Percentiles rank a stretch among this genome's conserved stretches.
phyloP scores from a whole-genome alignment of 345 rosid genomes.

The Geranium brycei region DNA sequence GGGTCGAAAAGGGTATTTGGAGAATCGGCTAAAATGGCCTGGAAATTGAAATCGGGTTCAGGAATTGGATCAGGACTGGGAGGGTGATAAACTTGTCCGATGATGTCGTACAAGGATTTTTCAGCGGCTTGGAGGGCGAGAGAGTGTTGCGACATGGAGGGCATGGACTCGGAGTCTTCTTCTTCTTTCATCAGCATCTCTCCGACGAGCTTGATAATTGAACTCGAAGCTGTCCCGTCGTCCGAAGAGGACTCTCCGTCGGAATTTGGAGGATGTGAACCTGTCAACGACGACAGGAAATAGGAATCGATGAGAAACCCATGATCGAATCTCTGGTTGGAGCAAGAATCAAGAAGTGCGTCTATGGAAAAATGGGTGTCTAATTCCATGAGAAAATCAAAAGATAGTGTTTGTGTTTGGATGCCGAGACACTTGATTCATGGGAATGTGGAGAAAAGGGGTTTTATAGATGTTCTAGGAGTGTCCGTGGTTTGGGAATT shows the following conservation, averaged over 20 bases:
- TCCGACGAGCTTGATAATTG: conserved; percentile 48
- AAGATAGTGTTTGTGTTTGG: too few species aligned
- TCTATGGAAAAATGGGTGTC: conserved; percentile 16
- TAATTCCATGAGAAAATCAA: background rate
- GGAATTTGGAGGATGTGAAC: background rate
- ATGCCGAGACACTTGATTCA: too few species aligned
- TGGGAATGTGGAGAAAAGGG: too few species aligned
- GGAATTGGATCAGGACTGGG: conserved; percentile 4
- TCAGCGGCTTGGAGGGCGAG: conserved; percentile 81
- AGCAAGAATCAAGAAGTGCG: conserved; percentile 2
- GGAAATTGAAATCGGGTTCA: too few species aligned
- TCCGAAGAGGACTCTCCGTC: conserved; percentile 21
- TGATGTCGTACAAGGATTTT: conserved; percentile 53
- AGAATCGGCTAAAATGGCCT: background rate
- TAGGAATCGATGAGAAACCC: conserved; percentile 10
- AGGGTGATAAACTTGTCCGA: conserved; percentile 21
- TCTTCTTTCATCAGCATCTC: conserved; percentile 74
- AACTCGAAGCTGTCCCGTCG: conserved; percentile 16
- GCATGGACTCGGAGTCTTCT: conserved; percentile 41
- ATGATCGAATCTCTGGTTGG: background rate
- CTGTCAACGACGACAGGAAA: background rate
- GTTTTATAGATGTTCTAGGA: too few species aligned
- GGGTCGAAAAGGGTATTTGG: background rate
- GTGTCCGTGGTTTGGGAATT: too few species aligned
- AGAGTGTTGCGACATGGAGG: conserved; percentile 60